Conservation (phyloP, 2,329 filamentous ascomycete species). For the Dichotomopilus funicola region DNA sequence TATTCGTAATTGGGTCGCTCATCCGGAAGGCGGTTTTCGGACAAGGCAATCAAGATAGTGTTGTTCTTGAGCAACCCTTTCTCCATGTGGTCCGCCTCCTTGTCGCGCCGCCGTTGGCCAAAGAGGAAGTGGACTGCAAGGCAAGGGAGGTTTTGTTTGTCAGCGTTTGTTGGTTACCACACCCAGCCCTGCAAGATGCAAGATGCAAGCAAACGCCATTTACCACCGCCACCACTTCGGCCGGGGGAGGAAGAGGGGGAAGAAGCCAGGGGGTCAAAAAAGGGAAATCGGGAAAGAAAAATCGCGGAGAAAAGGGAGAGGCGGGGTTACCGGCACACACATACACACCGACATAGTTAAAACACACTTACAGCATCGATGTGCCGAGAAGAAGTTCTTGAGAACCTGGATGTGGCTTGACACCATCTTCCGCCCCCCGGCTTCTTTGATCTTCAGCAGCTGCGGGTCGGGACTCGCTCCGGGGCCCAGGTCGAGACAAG, state of each 20-base stretch:
- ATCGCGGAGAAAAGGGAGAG: background rate
- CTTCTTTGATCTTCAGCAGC: conserved; percentile 25
- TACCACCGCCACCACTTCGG: background rate
- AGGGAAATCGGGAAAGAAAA: background rate
- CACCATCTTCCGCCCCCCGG: conserved; percentile 53
- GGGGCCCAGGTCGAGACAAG: conserved; percentile 39
- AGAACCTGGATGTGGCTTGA: conserved; percentile 66
- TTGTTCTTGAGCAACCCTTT: conserved; percentile 58
- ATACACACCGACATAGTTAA: conserved; percentile 41
- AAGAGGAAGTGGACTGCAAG: conserved; percentile 54
- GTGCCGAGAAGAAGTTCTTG: conserved; percentile 58
- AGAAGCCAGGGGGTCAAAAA: too few relatives aligned
- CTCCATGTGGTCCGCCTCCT: conserved; percentile 36
- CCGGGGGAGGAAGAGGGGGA: too few relatives aligned
- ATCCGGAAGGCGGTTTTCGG: conserved; percentile 50
- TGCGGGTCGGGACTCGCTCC: conserved; percentile 42
- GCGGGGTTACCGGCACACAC: background rate
- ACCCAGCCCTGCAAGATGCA: background rate
- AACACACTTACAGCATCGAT: conserved; percentile 53
- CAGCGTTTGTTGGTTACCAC: conserved; percentile 6
- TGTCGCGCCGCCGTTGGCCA: conserved; percentile 46
- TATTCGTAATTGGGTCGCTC: conserved; percentile 58
- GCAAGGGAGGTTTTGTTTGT: conserved; percentile 12
- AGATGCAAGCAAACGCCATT: conserved; percentile 3
- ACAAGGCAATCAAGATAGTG: conserved; percentile 54